phyloP scores from a whole-genome alignment of 2,329 filamentous ascomycete species.

The Cryphonectria naterciae region DNA sequence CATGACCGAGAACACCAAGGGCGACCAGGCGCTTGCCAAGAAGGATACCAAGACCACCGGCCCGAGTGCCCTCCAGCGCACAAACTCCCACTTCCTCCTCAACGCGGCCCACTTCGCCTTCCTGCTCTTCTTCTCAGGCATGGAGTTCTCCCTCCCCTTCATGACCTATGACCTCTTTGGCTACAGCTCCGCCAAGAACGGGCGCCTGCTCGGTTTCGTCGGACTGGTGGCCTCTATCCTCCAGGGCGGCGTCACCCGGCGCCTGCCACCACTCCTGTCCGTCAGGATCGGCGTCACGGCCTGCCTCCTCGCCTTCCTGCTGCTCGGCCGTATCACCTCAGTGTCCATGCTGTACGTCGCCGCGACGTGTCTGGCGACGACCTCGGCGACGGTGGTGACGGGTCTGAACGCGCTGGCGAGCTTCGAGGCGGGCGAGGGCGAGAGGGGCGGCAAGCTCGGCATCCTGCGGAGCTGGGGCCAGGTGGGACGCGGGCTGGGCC shows the following conservation, averaged over 20 bases:
- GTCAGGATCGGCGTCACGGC: slow-evolving; percentile 79
- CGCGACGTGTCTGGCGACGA: slow-evolving; percentile 82
- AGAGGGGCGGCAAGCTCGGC: slow-evolving; percentile 85
- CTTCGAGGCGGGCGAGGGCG: slow-evolving; percentile 79
- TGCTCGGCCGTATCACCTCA: slow-evolving; percentile 72
- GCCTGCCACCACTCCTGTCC: slow-evolving; percentile 77
- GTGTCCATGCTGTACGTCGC: slow-evolving; percentile 77
- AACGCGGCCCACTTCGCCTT: slow-evolving; percentile 89
- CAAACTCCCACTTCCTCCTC: slow-evolving; percentile 81
- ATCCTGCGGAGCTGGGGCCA: slow-evolving; percentile 83
- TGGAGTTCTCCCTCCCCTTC: slow-evolving; percentile 94
- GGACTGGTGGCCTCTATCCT: slow-evolving; percentile 90
- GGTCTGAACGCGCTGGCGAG: slow-evolving; percentile 90
- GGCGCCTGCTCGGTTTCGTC: slow-evolving; percentile 85
- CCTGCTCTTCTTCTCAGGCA: slow-evolving; percentile 94
- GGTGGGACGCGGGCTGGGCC: slow-evolving; percentile 83
- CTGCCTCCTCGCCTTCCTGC: slow-evolving; percentile 78
- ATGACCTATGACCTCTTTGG: slow-evolving; percentile 95
- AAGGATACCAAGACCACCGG: slow-evolving; percentile 34
- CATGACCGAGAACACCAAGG: slow-evolving; percentile 43
- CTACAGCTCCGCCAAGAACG: slow-evolving; percentile 79
- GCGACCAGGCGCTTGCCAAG: slow-evolving; percentile 33
- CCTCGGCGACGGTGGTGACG: slow-evolving; percentile 92
- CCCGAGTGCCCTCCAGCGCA: slow-evolving; percentile 53
- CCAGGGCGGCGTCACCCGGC: slow-evolving; percentile 88